A percentile compares a stretch with the other conserved stretches of the same genome.
These are phyloP conservation scores for Nicotiana attenuata DNA, from an alignment of 257 asterid species.

Conservation along the genomic window DNA sequence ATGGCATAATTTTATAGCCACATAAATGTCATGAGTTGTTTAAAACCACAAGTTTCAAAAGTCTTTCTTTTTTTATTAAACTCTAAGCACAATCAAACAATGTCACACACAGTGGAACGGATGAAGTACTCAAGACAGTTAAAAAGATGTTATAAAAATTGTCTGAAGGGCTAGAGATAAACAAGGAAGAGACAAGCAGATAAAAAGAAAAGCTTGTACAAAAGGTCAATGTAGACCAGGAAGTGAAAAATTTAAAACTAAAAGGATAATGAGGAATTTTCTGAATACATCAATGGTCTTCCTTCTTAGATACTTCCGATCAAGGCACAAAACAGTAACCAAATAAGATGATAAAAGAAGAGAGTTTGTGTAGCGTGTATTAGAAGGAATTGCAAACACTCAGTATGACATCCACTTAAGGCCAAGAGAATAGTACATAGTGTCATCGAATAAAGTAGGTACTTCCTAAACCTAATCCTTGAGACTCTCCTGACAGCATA, in stretches of 20 bases:
- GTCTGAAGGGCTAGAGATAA: neutral
- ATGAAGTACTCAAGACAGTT: neutral
- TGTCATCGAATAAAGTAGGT: neutral
- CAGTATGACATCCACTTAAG: neutral
- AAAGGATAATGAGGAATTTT: neutral
- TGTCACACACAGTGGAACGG: neutral
- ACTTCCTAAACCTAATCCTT: neutral
- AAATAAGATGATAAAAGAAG: neutral
- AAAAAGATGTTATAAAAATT: neutral
- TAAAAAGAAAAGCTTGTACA: neutral
- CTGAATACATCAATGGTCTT: neutral
- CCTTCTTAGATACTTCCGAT: neutral
- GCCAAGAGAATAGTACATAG: neutral
- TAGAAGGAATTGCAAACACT: neutral
- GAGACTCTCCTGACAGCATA: neutral
- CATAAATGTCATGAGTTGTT: neutral
- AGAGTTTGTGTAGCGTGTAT: neutral
- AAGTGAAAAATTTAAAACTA: neutral
- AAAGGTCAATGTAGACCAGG: neutral
- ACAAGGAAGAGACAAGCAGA: neutral
- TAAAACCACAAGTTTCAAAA: neutral
- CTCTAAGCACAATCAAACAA: neutral
- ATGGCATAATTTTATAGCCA: neutral
- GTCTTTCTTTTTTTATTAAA: neutral
- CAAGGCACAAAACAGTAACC: neutral